These are phyloP conservation scores for Nicotiana paniculata DNA, from an alignment of 257 asterid species.

Conservation along the genomic window DNA sequence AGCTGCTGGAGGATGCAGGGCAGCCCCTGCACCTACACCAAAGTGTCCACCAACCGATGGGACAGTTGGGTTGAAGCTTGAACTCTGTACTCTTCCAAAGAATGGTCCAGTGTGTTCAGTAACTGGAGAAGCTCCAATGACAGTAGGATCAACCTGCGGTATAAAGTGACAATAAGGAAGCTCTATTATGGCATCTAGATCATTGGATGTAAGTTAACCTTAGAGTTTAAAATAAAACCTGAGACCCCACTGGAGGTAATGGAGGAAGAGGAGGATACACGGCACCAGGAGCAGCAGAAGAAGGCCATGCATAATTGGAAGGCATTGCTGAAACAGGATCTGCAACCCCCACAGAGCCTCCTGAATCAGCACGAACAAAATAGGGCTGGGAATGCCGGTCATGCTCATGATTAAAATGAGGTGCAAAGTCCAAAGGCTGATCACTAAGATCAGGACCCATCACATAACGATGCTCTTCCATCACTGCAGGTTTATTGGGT, in stretches of 20 bases:
- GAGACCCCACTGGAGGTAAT: slow-evolving; percentile 46
- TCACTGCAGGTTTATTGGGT: slow-evolving; percentile 36
- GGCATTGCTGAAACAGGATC: slow-evolving; percentile 46
- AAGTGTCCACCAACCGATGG: slow-evolving; percentile 52
- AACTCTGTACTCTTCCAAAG: slow-evolving; percentile 53
- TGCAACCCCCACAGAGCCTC: slow-evolving; percentile 39
- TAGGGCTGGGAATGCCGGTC: slow-evolving; percentile 43
- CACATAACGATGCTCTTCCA: slow-evolving; percentile 48
- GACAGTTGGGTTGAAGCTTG: slow-evolving; percentile 57
- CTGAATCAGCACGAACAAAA: slow-evolving; percentile 37
- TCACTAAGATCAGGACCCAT: slow-evolving; percentile 43
- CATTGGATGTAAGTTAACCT: slow-evolving; percentile 5
- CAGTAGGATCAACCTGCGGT: slow-evolving; percentile 59
- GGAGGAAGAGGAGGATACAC: slow-evolving; percentile 54
- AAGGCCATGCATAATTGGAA: slow-evolving; percentile 61
- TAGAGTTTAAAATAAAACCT: slow-evolving; percentile 38
- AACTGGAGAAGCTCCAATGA: slow-evolving; percentile 48
- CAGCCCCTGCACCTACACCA: slow-evolving; percentile 56
- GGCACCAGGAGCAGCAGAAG: slow-evolving; percentile 50
- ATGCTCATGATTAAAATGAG: slow-evolving; percentile 42
- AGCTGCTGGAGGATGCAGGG: slow-evolving; percentile 47
- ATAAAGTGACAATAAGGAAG: slow-evolving; percentile 8
- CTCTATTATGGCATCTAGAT: not conserved
- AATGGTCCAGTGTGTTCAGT: slow-evolving; percentile 56
- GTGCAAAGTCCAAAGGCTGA: slow-evolving; percentile 64